Conservation (phyloP, 2,329 filamentous ascomycete genomes). For the Colletotrichum lini region DNA sequence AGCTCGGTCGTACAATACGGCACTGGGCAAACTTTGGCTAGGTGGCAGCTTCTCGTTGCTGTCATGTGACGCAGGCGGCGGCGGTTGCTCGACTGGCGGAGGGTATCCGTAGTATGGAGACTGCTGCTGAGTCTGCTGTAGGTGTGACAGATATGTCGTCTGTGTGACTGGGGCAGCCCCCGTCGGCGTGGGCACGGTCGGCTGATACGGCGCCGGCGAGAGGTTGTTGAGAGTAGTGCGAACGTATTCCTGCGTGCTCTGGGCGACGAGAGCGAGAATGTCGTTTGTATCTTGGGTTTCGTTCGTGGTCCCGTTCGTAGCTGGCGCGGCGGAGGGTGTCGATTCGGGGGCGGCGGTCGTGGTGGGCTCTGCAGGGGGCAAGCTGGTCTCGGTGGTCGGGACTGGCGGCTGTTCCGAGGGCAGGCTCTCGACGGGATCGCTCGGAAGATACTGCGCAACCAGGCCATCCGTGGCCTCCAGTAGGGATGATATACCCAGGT, state of each 20-base stretch:
- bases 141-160: slow-evolving; percentile 53
- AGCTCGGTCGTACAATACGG: slow-evolving; percentile 70
- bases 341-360: slow-evolving; percentile 30
- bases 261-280: slow-evolving; percentile 59
- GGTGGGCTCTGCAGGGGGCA: slow-evolving; percentile 31
- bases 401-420: slow-evolving; percentile 35
- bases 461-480: slow-evolving; percentile 59
- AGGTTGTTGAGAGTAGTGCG: slow-evolving; percentile 60
- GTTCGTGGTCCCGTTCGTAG: slow-evolving; percentile 46
- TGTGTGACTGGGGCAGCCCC: slow-evolving; percentile 55
- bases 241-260: slow-evolving; percentile 62
- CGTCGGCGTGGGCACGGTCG: slow-evolving; percentile 53
- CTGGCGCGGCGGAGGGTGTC: slow-evolving; percentile 23
- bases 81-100: slow-evolving; percentile 39
- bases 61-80: slow-evolving; percentile 48
- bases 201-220: slow-evolving; percentile 60
- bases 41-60: slow-evolving; percentile 63
- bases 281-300: slow-evolving; percentile 58
- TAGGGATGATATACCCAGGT: slow-evolving; percentile 55
- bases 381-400: slow-evolving; percentile 39
- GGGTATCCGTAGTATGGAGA: slow-evolving; percentile 44
- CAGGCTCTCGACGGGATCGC: slow-evolving; percentile 45
- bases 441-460: slow-evolving; percentile 58
- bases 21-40: slow-evolving; percentile 69
- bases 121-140: slow-evolving; percentile 53